Evolutionary conservation across 495 filamentous ascomycete species (phyloP).

Genomic region (Neurospora sp.): DNA sequence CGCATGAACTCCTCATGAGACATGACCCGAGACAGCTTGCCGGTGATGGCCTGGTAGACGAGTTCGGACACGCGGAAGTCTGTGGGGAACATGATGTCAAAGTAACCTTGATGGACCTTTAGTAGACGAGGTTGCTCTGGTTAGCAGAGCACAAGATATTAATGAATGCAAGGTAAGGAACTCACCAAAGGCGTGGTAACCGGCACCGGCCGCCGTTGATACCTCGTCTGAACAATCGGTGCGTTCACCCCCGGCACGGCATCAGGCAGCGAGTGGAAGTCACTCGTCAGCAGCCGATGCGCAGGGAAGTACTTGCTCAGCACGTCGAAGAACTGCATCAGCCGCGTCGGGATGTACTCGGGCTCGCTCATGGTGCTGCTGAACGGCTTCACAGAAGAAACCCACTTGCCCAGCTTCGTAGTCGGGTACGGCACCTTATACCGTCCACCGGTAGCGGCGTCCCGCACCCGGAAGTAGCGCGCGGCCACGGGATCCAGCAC

Average conservation of each 20-base stretch:
- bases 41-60: slow-evolving; percentile 84
- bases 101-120: slow-evolving; percentile 94
- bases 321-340: slow-evolving; percentile 95
- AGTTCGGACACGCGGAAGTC: slow-evolving; percentile 82
- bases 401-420: slow-evolving; percentile 43
- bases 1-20: slow-evolving; percentile 84
- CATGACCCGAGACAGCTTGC: slow-evolving; percentile 74
- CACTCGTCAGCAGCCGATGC: slow-evolving; percentile 78
- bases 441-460: slow-evolving; percentile 41
- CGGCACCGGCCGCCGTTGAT: slow-evolving; percentile 72
- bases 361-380: slow-evolving; percentile 62
- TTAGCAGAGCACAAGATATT: not conserved
- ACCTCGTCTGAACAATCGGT: slow-evolving; percentile 93
- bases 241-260: slow-evolving; percentile 74
- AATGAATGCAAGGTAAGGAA: slow-evolving; percentile 1
- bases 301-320: slow-evolving; percentile 76
- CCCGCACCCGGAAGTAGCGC: slow-evolving; percentile 70
- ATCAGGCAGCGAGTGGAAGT: slow-evolving; percentile 81
- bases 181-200: slow-evolving; percentile 85
- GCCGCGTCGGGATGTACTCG: slow-evolving; percentile 86
- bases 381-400: slow-evolving; percentile 56
- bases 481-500: slow-evolving; percentile 71
- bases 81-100: slow-evolving; percentile 97
- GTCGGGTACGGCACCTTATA: slow-evolving; percentile 48
- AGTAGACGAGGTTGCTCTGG: not conserved